Conservation (phyloP, 2,329 filamentous ascomycete genomes). For the Tympanopsis confertula region DNA sequence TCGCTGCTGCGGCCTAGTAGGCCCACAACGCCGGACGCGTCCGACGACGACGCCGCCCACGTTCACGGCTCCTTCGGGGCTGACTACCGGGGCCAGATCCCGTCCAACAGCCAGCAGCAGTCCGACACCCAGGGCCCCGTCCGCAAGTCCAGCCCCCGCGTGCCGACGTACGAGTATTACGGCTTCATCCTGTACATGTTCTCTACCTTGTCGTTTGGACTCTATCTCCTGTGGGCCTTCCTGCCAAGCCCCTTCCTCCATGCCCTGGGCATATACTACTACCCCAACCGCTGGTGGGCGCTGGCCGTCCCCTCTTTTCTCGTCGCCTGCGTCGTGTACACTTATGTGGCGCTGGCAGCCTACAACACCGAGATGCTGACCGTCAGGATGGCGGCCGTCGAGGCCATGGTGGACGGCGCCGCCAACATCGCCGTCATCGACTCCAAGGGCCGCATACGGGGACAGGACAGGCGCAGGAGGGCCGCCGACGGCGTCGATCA, state of each 20-base stretch:
- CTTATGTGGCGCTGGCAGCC: conserved; percentile 80
- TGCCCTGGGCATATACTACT: conserved; percentile 89
- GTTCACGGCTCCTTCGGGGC: conserved; percentile 22
- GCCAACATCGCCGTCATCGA: conserved; percentile 78
- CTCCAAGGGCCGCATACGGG: conserved; percentile 40
- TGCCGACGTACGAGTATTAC: conserved; percentile 99
- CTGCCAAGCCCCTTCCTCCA: conserved; percentile 85
- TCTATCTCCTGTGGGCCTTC: conserved; percentile 71
- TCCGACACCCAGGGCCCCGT: not conserved
- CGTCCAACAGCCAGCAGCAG: not conserved
- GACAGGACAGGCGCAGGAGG: conserved; percentile 20
- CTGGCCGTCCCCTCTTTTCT: conserved; percentile 83
- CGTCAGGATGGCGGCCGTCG: conserved; percentile 64
- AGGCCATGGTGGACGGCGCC: conserved; percentile 85
- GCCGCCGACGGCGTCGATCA: conserved; percentile 15
- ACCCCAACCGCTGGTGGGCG: conserved; percentile 95
- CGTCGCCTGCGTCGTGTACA: conserved; percentile 79
- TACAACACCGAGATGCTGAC: conserved; percentile 90
- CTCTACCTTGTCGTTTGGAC: conserved; percentile 68
- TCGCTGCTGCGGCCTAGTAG: conserved; percentile 80
- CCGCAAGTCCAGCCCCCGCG: conserved; percentile 47
- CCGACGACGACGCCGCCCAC: conserved; percentile 79
- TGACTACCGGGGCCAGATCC: not conserved
- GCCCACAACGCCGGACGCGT: conserved; percentile 83
- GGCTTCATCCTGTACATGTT: conserved; percentile 94